These are phyloP conservation scores for Diaporthe eres DNA, from an alignment of 2,329 filamentous ascomycete genomes.

Conservation along the genomic window DNA sequence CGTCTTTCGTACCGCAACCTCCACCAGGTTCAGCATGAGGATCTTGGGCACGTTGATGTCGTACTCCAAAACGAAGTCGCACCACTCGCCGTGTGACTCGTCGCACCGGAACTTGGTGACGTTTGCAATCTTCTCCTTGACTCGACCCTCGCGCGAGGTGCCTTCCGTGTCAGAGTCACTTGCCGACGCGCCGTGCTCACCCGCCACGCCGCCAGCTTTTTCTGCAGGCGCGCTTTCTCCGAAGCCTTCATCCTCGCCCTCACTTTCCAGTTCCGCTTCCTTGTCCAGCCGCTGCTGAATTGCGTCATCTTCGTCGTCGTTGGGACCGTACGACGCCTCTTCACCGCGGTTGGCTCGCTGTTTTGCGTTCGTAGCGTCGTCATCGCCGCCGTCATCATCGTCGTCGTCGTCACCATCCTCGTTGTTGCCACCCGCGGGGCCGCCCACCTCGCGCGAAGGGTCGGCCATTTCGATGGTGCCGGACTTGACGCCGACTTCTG, in stretches of 20 bases:
- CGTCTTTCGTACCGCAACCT: slow-evolving; percentile 81
- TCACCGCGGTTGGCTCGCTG: slow-evolving; percentile 82
- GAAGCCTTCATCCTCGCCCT: slow-evolving; percentile 69
- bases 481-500: slow-evolving; percentile 75
- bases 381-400: slow-evolving; percentile 82
- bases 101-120: slow-evolving; percentile 87
- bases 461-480: slow-evolving; percentile 67
- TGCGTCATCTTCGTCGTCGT: slow-evolving; percentile 90
- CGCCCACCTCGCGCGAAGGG: slow-evolving; percentile 52
- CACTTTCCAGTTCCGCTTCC: slow-evolving; percentile 59
- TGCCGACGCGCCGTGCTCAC: slow-evolving; percentile 58
- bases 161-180: slow-evolving; percentile 51
- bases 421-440: slow-evolving; percentile 56
- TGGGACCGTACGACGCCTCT: slow-evolving; percentile 89
- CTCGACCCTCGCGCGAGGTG: slow-evolving; percentile 71
- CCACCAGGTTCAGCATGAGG: slow-evolving; percentile 91
- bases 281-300: slow-evolving; percentile 75
- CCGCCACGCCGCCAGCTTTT: slow-evolving; percentile 54
- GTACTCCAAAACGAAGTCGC: slow-evolving; percentile 87
- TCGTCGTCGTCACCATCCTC: slow-evolving; percentile 74
- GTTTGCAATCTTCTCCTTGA: slow-evolving; percentile 75
- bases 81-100: slow-evolving; percentile 79
- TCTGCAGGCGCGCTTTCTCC: slow-evolving; percentile 62
- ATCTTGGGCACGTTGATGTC: slow-evolving; percentile 86
- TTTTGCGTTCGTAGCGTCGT: slow-evolving; percentile 82